Base-by-base conservation (phyloP, 441 rosid species). In the Mallotus repandus region DNA sequence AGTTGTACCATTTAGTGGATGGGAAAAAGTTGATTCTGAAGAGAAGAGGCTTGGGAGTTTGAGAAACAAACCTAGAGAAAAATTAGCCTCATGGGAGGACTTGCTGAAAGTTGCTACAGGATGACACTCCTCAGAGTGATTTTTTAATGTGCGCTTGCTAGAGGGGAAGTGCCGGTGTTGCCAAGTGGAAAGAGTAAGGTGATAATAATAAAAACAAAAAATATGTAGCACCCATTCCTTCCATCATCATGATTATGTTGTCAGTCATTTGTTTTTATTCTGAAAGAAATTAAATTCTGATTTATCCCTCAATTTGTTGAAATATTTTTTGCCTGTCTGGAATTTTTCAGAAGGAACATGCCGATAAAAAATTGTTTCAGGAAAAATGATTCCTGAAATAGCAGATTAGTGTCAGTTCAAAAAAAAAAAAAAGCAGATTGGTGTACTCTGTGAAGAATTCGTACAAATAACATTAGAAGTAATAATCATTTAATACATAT, bases 21-120 rank as follows among this genome's bases (percentile, higher is more conserved):
- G 98, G 98, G 88, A 89, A 79, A 88, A 84, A 78, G 91, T 95
- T 41, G 94, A 89, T 62, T 77, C 77, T 15, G 90, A 86, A 76
- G 99, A 94, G 71, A 84, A 79, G 81, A 84, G 84, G 74, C 82
- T 87, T 67, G 96, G 97, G 67, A 79, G 69, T 81, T 60, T 77
- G 79, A 86, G 54, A 73, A 82, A 83, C 76, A 92, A 91, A 77
- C 87, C 90, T 1, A 86, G 92, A 76, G 97, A 89, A 69, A 95
- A 95, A 75, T 78, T 92, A 35, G 82, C 86, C 43, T 11, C 87
- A 11, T 79, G 86, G 88, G 89, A 91, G 22, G 88, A 89, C 58
- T 83, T 95, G 41, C 76, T 89, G 71, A 81, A 83, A 54, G 81
- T 69, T 65, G 84, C 83, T 19, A 14, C 60, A 4, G 71, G 74